Conservation (phyloP, 2,329 filamentous ascomycete genomes). For the Epichloe aotearoae region DNA sequence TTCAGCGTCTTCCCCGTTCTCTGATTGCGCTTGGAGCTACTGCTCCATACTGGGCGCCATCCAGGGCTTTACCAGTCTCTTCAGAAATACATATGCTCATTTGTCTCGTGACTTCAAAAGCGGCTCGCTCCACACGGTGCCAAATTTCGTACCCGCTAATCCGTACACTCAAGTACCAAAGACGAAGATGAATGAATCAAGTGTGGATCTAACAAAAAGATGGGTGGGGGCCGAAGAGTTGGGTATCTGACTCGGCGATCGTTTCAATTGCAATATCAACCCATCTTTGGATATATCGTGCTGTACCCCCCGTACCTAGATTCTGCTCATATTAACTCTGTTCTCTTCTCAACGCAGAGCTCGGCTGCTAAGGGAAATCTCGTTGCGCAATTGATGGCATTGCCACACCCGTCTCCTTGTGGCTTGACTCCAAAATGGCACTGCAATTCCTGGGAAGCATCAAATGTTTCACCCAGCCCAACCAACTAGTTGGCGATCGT, state of each 20-base stretch:
- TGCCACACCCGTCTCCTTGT: too few relatives aligned
- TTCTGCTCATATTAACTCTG: neutral
- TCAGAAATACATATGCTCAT: neutral
- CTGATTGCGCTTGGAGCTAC: neutral
- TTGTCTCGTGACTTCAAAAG: constrained; percentile 4
- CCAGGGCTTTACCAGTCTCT: neutral
- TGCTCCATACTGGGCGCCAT: neutral
- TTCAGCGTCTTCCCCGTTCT: too few relatives aligned
- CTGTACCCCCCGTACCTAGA: too few relatives aligned
- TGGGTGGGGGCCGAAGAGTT: neutral
- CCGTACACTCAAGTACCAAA: constrained; percentile 1
- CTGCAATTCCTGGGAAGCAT: too few relatives aligned
- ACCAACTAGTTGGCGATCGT: too few relatives aligned
- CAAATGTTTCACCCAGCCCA: too few relatives aligned
- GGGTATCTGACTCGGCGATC: neutral
- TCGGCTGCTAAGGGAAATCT: neutral
- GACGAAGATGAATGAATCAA: neutral
- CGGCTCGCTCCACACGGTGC: constrained; percentile 20
- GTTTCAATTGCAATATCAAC: neutral
- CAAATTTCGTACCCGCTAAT: constrained; percentile 14
- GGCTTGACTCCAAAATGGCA: too few relatives aligned
- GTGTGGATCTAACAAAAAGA: neutral
- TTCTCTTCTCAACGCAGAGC: neutral
- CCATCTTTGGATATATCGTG: neutral
- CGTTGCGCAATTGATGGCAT: too few relatives aligned